Evolutionary conservation across 345 rosid genomes (phyloP).

Genomic region (Aquilaria sinensis): DNA sequence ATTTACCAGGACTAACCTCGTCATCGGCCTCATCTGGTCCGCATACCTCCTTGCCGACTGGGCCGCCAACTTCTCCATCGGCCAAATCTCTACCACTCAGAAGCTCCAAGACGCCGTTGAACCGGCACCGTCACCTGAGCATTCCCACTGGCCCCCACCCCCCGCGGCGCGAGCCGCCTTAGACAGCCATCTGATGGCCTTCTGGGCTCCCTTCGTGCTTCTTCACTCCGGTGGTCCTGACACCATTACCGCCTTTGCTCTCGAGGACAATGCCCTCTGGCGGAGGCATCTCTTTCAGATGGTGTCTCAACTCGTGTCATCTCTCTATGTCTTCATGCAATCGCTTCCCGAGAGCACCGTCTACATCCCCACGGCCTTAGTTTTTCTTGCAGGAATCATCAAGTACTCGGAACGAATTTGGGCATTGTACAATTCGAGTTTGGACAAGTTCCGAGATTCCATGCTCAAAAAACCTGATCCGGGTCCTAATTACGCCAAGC

Average conservation of each 20-base stretch:
- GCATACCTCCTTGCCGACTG: slow-evolving; percentile 57
- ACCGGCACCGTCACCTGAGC: not conserved
- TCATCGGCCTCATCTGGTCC: slow-evolving; percentile 41
- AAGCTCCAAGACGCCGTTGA: not conserved
- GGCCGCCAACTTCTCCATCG: slow-evolving; percentile 49
- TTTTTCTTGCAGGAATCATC: slow-evolving; percentile 44
- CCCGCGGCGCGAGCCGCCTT: too few species aligned
- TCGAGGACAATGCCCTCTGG: slow-evolving; percentile 72
- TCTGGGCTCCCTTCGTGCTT: slow-evolving; percentile 72
- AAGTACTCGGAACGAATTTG: slow-evolving; percentile 59
- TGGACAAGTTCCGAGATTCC: slow-evolving; percentile 49
- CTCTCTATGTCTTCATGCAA: slow-evolving; percentile 37
- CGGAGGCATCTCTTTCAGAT: slow-evolving; percentile 47
- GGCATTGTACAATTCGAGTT: slow-evolving; percentile 49
- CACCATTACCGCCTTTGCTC: slow-evolving; percentile 55
- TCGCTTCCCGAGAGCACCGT: slow-evolving; percentile 26
- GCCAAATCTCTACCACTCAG: slow-evolving; percentile 47
- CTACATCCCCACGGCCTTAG: slow-evolving; percentile 24
- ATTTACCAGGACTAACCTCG: slow-evolving; percentile 25
- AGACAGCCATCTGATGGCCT: slow-evolving; percentile 34
- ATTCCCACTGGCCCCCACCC: not conserved
- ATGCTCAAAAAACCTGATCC: slow-evolving; percentile 53
- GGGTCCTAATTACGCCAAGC: slow-evolving; percentile 54
- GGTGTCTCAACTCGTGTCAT: slow-evolving; percentile 32
- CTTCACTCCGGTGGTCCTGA: slow-evolving; percentile 70